Evolutionary conservation across 1,284 basidiomycete species (phyloP).

Genomic region (Anthracocystis panici-leucophaei): DNA sequence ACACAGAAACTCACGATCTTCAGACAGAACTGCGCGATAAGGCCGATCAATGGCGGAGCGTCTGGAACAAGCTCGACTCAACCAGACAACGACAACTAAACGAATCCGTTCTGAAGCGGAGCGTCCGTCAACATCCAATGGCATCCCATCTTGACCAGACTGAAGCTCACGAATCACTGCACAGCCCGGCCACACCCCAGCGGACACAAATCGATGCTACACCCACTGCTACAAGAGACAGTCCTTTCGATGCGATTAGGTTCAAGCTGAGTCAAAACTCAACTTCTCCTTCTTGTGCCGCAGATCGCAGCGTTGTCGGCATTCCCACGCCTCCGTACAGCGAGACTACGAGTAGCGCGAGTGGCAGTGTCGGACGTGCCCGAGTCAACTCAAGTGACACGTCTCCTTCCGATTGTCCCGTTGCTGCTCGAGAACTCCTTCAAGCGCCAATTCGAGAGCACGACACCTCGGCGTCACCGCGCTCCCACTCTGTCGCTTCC

Average conservation of each 20-base stretch:
- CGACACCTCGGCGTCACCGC: conserved; percentile 3
- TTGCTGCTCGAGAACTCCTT: background rate
- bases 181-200: background rate
- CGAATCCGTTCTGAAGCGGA: background rate
- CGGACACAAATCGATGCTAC: background rate
- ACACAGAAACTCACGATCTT: too few relatives aligned
- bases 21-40: too few relatives aligned
- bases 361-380: conserved; percentile 34
- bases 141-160: conserved; percentile 4
- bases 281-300: conserved; percentile 1
- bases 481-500: conserved; percentile 39
- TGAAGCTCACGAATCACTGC: background rate
- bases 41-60: background rate
- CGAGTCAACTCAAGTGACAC: conserved; percentile 27
- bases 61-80: background rate
- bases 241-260: conserved; percentile 18
- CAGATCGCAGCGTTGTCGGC: conserved; percentile 5
- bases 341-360: conserved; percentile 39
- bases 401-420: background rate
- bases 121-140: conserved; percentile 9
- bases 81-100: background rate
- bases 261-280: conserved; percentile 9
- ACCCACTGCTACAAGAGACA: background rate
- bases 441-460: conserved; percentile 1
- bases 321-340: conserved; percentile 51